Conservation (phyloP, 1,139 yeast species). For the Scheffersomyces cryptocercus region DNA sequence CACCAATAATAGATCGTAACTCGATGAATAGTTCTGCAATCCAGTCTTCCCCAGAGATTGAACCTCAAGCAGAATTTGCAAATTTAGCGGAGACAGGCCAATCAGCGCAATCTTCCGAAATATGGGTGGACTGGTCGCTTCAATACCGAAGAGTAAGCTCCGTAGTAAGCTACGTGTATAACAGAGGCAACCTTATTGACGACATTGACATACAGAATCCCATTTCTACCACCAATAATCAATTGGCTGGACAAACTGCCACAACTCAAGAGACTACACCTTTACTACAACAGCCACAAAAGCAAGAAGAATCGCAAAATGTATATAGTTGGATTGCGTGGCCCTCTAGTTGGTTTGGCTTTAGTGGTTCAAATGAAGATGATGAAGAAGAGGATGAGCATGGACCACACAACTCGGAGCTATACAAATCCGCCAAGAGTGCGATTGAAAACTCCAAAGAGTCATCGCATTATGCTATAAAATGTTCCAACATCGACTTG, state of each 20-base stretch:
- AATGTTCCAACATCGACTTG: conserved; percentile 18
- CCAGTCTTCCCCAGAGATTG: background rate
- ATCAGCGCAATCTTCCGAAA: conserved; percentile 1
- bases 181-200: background rate
- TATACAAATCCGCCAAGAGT: conserved; percentile 35
- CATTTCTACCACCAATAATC: too few species aligned
- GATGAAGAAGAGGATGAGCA: conserved; percentile 20
- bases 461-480: conserved; percentile 37
- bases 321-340: background rate
- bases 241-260: too few species aligned
- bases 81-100: too few species aligned
- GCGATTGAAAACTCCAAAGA: conserved; percentile 38
- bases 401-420: conserved; percentile 22
- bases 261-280: conserved; percentile 10
- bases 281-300: conserved; percentile 3
- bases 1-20: too few species aligned
- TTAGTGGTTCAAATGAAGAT: conserved; percentile 7
- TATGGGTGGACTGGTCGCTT: conserved; percentile 15
- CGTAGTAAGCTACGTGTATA: conserved; percentile 13
- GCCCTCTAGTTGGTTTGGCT: background rate
- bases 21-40: background rate
- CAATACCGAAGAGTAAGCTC: conserved; percentile 16
- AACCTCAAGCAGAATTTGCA: background rate
- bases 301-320: background rate
- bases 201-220: background rate